Conservation (phyloP, 2,329 filamentous ascomycete species). For the Coniochaeta prunicola region DNA sequence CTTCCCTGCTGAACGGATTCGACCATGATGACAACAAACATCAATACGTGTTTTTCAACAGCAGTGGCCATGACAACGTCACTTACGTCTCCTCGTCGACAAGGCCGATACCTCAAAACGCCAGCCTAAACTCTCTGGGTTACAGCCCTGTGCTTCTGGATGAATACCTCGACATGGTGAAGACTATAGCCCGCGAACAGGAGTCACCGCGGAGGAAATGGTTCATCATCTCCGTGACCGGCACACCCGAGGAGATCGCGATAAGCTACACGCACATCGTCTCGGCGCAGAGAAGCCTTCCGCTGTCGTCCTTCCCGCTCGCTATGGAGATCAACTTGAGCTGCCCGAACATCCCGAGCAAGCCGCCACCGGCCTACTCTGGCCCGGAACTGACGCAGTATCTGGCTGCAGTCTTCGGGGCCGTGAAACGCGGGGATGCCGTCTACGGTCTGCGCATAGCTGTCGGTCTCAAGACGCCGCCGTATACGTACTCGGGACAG, state of each 20-base stretch:
- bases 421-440: conserved; percentile 13
- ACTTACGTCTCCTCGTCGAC: conserved; percentile 3
- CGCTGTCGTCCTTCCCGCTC: conserved; percentile 32
- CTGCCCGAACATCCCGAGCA: conserved; percentile 65
- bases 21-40: conserved; percentile 51
- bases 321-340: conserved; percentile 73
- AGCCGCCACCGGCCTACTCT: conserved; percentile 66
- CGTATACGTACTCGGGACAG: conserved; percentile 64
- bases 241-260: conserved; percentile 48
- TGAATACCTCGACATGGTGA: conserved; percentile 51
- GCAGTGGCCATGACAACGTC: conserved; percentile 15
- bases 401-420: conserved; percentile 35
- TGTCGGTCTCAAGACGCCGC: conserved; percentile 65
- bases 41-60: conserved; percentile 59
- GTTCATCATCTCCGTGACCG: conserved; percentile 66
- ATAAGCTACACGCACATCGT: conserved; percentile 47
- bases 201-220: conserved; percentile 36
- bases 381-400: conserved; percentile 43
- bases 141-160: conserved; percentile 60
- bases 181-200: conserved; percentile 29
- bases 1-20: conserved; percentile 59
- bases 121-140: conserved; percentile 63
- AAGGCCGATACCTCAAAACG: conserved; percentile 17
- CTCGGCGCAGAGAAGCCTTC: conserved; percentile 25
- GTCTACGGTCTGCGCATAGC: conserved; percentile 21